phyloP scores from a whole-genome alignment of 495 filamentous ascomycete genomes.

The Xylaria flabelliformis region DNA sequence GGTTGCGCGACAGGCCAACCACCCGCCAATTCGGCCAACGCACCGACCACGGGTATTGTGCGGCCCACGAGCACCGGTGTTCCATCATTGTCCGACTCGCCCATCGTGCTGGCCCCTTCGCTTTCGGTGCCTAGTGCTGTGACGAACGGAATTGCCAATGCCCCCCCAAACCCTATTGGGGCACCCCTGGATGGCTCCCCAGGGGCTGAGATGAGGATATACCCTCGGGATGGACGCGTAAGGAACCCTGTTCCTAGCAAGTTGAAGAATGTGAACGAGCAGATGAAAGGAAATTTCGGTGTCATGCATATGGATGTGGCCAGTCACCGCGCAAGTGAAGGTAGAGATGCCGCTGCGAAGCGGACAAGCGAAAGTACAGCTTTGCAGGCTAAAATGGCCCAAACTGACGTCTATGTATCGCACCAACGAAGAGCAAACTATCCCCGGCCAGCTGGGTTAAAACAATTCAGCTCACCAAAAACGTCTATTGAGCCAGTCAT shows the following conservation, averaged over 20 bases:
- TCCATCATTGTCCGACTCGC: slow-evolving; percentile 35
- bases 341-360: slow-evolving; percentile 59
- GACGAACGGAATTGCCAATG: slow-evolving; percentile 33
- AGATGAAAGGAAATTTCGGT: slow-evolving; percentile 62
- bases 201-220: slow-evolving; percentile 39
- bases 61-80: slow-evolving; percentile 28
- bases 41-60: slow-evolving; percentile 28
- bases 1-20: slow-evolving; percentile 37
- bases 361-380: slow-evolving; percentile 64
- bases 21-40: slow-evolving; percentile 42
- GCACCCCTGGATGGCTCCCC: slow-evolving; percentile 34
- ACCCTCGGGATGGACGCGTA: slow-evolving; percentile 58
- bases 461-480: slow-evolving; percentile 39
- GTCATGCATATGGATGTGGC: slow-evolving; percentile 64
- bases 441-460: slow-evolving; percentile 39
- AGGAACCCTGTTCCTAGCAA: slow-evolving; percentile 64
- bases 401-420: slow-evolving; percentile 58
- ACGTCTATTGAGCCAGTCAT: slow-evolving; percentile 37
- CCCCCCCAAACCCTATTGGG: slow-evolving; percentile 33
- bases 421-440: slow-evolving; percentile 51
- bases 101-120: slow-evolving; percentile 32
- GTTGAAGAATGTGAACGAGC: slow-evolving; percentile 62
- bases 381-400: slow-evolving; percentile 57
- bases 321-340: slow-evolving; percentile 49
- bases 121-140: slow-evolving; percentile 30